Base-by-base conservation (phyloP, 139 green algal species). In the Coccomyxa sp. region DNA sequence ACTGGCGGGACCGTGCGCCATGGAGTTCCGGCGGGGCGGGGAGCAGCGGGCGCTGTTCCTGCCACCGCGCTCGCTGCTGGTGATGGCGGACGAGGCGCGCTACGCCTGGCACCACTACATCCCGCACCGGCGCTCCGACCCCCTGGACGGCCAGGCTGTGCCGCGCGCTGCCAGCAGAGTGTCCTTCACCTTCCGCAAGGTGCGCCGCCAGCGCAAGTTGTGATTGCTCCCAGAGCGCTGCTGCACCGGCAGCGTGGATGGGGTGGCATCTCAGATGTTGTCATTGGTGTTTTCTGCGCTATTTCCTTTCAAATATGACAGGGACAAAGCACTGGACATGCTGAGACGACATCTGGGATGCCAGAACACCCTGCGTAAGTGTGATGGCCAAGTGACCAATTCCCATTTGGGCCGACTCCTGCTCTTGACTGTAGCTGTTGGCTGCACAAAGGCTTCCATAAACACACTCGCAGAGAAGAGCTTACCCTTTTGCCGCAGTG, bases 51-150 rank as follows among this genome's bases (percentile, higher is more conserved):
- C 84, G 0, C 74, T 99, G 55, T 78, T 89, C 10, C 89, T 98
- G 80, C 95, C 94, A 6, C 83, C 78, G 0, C 89, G 86, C 6
- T 94, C 93, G 16, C 86, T 99, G 75, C 86, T 99, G 24, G 79
- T 99, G 2, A 86, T 99, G 89, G 64, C 68, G 24, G 93, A 89
- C 0, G 95, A 98, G 83, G 81, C 90, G 9, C 83, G 96, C 36
- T 95, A 93, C 27, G 90, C 83, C 8, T 99, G 95, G 93, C 85
- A 93, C 79, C 95, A 99, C 84, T 98, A 96, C 92, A 98, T 99
- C 39, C 94, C 95, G 0, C 92, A 98, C 83, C 88, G 95, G 38
- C 95, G 95, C 86, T 55, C 78, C 9, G 94, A 98, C 80, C 18
- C 69, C 29, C 80, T 96, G 33, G 79, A 78, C 29, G 86, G 77